phyloP scores from a whole-genome alignment of 2,329 filamentous ascomycete species.

The Penicillium sp. region DNA sequence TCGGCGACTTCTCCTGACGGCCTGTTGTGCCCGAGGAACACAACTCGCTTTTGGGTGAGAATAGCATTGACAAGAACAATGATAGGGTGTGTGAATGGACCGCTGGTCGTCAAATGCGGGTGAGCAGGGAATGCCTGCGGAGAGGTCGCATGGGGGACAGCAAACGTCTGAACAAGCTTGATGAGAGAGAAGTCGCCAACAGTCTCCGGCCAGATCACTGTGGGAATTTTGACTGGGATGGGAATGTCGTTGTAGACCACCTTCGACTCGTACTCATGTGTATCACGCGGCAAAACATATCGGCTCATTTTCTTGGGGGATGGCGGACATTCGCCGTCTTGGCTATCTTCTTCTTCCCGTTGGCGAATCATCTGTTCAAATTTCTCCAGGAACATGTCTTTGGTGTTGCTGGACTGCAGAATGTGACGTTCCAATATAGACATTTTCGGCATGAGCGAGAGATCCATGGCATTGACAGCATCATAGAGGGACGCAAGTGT shows the following conservation, averaged over 20 bases:
- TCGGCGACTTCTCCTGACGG: constrained; percentile 96
- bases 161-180: constrained; percentile 95
- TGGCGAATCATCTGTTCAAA: constrained; percentile 93
- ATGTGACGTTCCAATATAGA: constrained; percentile 82
- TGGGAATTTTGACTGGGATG: constrained; percentile 94
- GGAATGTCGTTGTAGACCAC: constrained; percentile 96
- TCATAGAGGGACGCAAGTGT: constrained; percentile 87
- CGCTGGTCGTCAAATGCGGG: constrained; percentile 89
- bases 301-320: constrained; percentile 61
- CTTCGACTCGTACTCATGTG: constrained; percentile 94
- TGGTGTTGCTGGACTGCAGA: constrained; percentile 85
- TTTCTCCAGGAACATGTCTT: constrained; percentile 96
- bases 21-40: constrained; percentile 93
- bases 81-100: constrained; percentile 86
- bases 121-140: constrained; percentile 85
- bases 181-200: constrained; percentile 97
- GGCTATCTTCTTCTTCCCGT: constrained; percentile 60
- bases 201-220: constrained; percentile 89
- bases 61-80: constrained; percentile 93
- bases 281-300: constrained; percentile 84
- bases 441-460: constrained; percentile 86
- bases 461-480: constrained; percentile 93
- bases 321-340: constrained; percentile 36
- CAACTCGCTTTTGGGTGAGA: constrained; percentile 91
- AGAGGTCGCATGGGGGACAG: constrained; percentile 75